Evolutionary conservation across 1,139 yeast species (phyloP), one percentile per base, ranked within the genome.

Genomic region (Blastobotrys capitulatus): DNA sequence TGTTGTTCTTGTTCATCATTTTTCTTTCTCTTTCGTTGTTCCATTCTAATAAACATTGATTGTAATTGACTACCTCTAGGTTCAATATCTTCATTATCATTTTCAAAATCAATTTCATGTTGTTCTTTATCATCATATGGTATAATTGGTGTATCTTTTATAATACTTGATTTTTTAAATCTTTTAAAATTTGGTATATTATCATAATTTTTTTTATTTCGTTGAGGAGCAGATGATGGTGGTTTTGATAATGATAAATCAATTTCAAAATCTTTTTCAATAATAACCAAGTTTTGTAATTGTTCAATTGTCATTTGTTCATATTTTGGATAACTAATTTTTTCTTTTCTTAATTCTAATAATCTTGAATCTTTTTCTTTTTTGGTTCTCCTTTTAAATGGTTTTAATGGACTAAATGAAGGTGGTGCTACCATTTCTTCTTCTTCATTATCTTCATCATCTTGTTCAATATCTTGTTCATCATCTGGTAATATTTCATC

Each of bases 121-220:
- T 7, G 27, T 2, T 5, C n/a, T 16, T 20, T 38, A 42, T 3
- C 18, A 31, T 12, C 34, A 31, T 38, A 38, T 31, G 12, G 37
- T 2, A 38, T 32, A 32, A 32, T 38, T 15, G 36, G 27, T 13
- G 13, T 3, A 13, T 31, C 19, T 9, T 20, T 26, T 31, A 42
- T 10, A 15, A 36, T 7, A 2, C 6, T n/a, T 7, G 37, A 27
- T 34, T 47, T 47, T 32, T 41, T 42, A 38, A 47, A 47, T 18
- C 46, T 27, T 15, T 47, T 47, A 19, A 47, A 47, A 27, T 47
- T 47, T 10, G 49, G 49, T 7, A 42, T 38, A 12, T 19, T 34
- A 6, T 3, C 32, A n/a, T 26, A 12, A 6, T 13, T 38, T 4
- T 38, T n/a, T 2, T 20, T 26, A 25, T 27, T 25, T 5, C 25